phyloP scores from a whole-genome alignment of 352 stramenopile genomes.

The Pythium dissimile region DNA sequence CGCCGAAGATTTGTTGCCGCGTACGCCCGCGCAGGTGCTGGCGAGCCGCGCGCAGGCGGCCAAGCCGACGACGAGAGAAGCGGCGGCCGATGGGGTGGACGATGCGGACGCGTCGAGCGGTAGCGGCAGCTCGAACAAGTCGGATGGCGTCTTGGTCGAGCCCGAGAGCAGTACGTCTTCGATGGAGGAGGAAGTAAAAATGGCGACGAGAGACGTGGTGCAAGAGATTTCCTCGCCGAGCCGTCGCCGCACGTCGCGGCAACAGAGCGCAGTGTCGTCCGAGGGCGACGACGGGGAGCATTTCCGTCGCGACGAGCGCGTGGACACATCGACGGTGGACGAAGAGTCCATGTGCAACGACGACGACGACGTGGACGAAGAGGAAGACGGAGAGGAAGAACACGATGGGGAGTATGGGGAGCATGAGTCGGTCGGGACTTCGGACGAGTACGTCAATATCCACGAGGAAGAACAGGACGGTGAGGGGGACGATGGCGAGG shows the following conservation, averaged over 20 bases:
- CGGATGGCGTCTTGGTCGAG: too few species aligned
- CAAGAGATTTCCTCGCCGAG: background rate
- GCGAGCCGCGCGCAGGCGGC: slow-evolving; percentile 13
- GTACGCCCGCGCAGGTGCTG: slow-evolving; percentile 21
- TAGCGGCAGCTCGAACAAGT: too few species aligned
- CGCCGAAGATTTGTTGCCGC: slow-evolving; percentile 1
- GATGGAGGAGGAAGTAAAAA: too few species aligned
- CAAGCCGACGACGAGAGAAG: background rate
- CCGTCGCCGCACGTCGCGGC: slow-evolving; percentile 2
- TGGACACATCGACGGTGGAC: slow-evolving; percentile 22
- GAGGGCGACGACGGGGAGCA: slow-evolving; percentile 5
- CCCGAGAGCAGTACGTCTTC: too few species aligned
- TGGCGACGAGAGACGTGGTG: background rate
- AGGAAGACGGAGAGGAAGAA: slow-evolving; percentile 12
- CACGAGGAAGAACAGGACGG: slow-evolving; percentile 3
- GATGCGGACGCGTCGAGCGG: too few species aligned
- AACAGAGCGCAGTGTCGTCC: slow-evolving; percentile 2
- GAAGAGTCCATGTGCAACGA: slow-evolving; percentile 25
- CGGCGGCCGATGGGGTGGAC: background rate
- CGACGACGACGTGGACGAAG: slow-evolving; percentile 10
- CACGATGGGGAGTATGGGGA: slow-evolving; percentile 4
- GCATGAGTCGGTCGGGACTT: slow-evolving; percentile 8
- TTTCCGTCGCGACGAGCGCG: slow-evolving; percentile 13
- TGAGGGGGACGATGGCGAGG: background rate
- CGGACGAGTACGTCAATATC: slow-evolving; percentile 20